These are phyloP conservation scores for Phoenix roebelenii DNA, from an alignment of 176 grass and related monocot genomes.

Conservation along the genomic window DNA sequence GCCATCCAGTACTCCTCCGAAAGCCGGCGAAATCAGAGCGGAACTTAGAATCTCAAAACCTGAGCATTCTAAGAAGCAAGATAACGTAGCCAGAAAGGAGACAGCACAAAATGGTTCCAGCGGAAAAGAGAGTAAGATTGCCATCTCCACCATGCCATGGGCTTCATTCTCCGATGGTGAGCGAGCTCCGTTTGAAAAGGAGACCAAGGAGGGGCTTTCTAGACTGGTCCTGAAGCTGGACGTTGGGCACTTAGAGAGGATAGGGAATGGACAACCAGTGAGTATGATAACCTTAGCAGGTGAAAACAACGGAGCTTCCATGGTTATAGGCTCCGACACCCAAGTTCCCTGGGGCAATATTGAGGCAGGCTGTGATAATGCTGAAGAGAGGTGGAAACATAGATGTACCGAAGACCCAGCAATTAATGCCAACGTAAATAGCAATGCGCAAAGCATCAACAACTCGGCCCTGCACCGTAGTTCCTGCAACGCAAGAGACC, in stretches of 20 bases:
- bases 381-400: too few species aligned
- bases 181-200: conserved; percentile 32
- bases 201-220: conserved; percentile 51
- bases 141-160: conserved; percentile 37
- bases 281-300: conserved; percentile 65
- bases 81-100: background rate
- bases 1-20: too few species aligned
- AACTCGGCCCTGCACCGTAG: conserved; percentile 73
- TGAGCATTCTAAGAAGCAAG: background rate
- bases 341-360: too few species aligned
- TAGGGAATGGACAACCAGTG: conserved; percentile 12
- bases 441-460: conserved; percentile 79
- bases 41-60: conserved; percentile 23
- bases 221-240: conserved; percentile 20
- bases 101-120: background rate
- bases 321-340: conserved; percentile 32
- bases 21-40: background rate
- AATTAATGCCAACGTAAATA: conserved; percentile 54
- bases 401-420: background rate
- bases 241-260: background rate
- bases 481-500: conserved; percentile 53
- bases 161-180: conserved; percentile 29
- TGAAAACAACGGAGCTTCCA: conserved; percentile 66
- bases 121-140: conserved; percentile 33
- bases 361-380: too few species aligned